Percentiles rank a stretch among this genome's conserved stretches.
Evolutionary conservation across 169 alveolate species (phyloP).

Genomic region (Plasmodium gonderi): DNA sequence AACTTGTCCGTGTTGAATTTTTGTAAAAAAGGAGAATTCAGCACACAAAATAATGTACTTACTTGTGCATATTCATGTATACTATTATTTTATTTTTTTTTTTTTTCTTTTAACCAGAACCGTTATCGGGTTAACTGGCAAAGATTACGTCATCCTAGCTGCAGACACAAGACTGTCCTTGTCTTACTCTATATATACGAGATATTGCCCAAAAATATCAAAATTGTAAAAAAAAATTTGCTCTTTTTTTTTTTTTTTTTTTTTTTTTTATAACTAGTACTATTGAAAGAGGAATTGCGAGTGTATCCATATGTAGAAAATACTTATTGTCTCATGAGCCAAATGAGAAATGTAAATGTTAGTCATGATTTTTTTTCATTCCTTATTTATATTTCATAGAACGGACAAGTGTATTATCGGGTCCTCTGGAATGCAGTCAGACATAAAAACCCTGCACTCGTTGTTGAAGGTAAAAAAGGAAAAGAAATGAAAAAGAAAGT

Average conservation of each 20-base stretch:
- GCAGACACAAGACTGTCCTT: slow-evolving; percentile 94
- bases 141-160: slow-evolving; percentile 92
- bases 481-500: too few relatives aligned
- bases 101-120: slow-evolving; percentile 75
- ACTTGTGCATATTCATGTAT: not conserved
- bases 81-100: not conserved
- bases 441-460: slow-evolving; percentile 90
- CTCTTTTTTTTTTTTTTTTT: not conserved
- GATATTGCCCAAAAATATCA: slow-evolving; percentile 89
- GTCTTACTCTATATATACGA: slow-evolving; percentile 92
- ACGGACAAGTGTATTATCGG: slow-evolving; percentile 91
- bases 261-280: not conserved
- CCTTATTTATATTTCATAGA: slow-evolving; percentile 44
- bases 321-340: too few relatives aligned
- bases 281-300: too few relatives aligned
- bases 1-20: not conserved
- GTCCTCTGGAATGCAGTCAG: slow-evolving; percentile 96
- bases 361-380: not conserved
- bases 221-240: slow-evolving; percentile 77
- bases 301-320: too few relatives aligned
- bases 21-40: not conserved
- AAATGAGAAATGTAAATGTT: not conserved
- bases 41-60: not conserved
- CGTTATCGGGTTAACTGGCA: slow-evolving; percentile 93
- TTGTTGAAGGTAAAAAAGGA: slow-evolving; percentile 76